phyloP scores from a whole-genome alignment of 345 rosid genomes.

The Rhodamnia rubescens region DNA sequence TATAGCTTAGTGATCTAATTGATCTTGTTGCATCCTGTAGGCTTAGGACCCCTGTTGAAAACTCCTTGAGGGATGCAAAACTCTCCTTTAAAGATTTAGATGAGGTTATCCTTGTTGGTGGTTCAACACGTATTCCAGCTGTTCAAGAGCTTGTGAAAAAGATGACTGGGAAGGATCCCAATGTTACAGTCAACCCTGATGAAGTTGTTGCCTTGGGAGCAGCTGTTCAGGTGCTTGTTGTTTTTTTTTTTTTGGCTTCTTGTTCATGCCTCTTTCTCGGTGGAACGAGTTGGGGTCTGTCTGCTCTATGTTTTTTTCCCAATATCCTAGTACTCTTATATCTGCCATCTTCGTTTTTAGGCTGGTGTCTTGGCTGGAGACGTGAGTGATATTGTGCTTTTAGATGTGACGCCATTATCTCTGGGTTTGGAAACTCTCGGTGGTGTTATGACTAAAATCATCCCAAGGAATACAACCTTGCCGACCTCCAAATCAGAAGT shows the following conservation, averaged over 20 bases:
- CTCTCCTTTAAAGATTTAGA: constrained; percentile 76
- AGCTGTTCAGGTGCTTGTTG: constrained; percentile 73
- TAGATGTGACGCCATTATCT: constrained; percentile 84
- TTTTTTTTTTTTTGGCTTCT: background rate
- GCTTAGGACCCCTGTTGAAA: constrained; percentile 83
- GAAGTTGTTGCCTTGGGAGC: constrained; percentile 99
- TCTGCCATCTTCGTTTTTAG: constrained; percentile 12
- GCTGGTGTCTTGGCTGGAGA: constrained; percentile 97
- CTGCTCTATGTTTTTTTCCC: background rate
- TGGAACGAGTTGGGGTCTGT: background rate
- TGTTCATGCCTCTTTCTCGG: background rate
- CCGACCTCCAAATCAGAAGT: constrained; percentile 99
- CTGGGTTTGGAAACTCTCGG: constrained; percentile 95
- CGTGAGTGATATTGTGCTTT: constrained; percentile 88
- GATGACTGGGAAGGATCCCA: constrained; percentile 88
- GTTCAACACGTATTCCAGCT: constrained; percentile 96
- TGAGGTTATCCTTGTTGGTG: constrained; percentile 97
- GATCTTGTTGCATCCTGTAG: constrained; percentile 11
- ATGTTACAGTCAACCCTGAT: constrained; percentile 94
- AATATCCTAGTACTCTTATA: background rate
- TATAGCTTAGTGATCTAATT: background rate
- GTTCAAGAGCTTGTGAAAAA: constrained; percentile 90
- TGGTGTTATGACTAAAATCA: constrained; percentile 96
- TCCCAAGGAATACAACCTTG: constrained; percentile 83
- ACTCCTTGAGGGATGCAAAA: constrained; percentile 79